Evolutionary conservation across 805 yeast genomes (phyloP).

Genomic region (Candida sphagnicola): DNA sequence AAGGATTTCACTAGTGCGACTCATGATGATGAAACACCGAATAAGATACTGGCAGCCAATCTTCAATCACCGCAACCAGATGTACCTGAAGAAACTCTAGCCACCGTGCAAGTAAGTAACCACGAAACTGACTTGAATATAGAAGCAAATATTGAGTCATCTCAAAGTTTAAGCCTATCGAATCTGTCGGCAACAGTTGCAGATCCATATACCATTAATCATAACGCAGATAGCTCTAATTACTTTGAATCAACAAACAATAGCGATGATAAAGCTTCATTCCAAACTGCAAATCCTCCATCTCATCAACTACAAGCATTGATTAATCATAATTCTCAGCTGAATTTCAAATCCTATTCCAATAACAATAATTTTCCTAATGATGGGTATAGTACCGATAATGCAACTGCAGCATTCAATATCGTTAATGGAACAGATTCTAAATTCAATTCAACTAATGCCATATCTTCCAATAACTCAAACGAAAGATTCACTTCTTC

Average conservation of each 20-base stretch:
- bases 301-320: slow-evolving; percentile 1
- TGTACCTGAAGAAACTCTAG: too few relatives aligned
- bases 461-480: background rate
- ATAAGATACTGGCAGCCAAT: too few relatives aligned
- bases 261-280: background rate
- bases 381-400: background rate
- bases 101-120: too few relatives aligned
- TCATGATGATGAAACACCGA: too few relatives aligned
- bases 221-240: background rate
- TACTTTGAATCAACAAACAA: background rate
- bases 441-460: background rate
- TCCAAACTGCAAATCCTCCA: background rate
- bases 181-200: too few relatives aligned
- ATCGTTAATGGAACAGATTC: background rate
- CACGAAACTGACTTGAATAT: too few relatives aligned
- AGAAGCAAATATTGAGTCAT: too few relatives aligned
- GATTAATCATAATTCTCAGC: background rate
- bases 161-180: too few relatives aligned
- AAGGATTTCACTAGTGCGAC: too few relatives aligned
- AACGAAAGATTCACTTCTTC: background rate
- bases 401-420: background rate
- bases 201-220: background rate
- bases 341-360: background rate
- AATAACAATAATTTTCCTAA: background rate
- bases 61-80: too few relatives aligned